A percentile compares a stretch with the other conserved stretches of the same genome.
Evolutionary conservation across 805 yeast species (phyloP).

Genomic region (Nakazawaea ernobii): DNA sequence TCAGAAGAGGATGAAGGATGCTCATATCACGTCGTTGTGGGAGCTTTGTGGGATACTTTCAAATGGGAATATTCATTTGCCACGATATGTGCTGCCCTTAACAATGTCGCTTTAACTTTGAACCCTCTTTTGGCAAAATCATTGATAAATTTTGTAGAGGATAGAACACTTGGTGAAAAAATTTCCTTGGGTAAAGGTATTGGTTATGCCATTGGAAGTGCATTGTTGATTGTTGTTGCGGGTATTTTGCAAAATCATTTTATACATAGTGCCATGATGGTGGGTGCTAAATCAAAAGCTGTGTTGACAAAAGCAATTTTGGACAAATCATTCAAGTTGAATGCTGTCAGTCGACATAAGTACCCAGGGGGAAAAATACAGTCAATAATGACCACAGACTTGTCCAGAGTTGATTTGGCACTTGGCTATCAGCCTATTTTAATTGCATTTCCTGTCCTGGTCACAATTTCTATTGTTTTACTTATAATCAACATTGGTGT

Average conservation of each 20-base stretch:
- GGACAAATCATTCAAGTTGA: constrained; percentile 32
- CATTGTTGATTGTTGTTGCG: constrained; percentile 23
- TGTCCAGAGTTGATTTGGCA: constrained; percentile 37
- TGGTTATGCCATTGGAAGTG: constrained; percentile 36
- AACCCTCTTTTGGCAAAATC: constrained; percentile 37
- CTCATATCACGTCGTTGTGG: constrained; percentile 36
- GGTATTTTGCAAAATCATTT: constrained; percentile 28
- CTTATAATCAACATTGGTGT: constrained; percentile 33
- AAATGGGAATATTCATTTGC: constrained; percentile 36
- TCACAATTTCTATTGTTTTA: constrained; percentile 31
- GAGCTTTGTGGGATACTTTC: constrained; percentile 42
- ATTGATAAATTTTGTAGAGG: constrained; percentile 34
- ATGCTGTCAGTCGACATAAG: constrained; percentile 26
- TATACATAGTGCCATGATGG: constrained; percentile 35
- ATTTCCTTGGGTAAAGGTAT: constrained; percentile 28
- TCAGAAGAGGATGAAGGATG: constrained; percentile 18
- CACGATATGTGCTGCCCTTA: constrained; percentile 33
- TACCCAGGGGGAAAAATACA: constrained; percentile 36
- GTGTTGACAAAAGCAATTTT: constrained; percentile 34
- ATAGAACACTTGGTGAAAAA: constrained; percentile 27
- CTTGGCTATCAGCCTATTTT: constrained; percentile 37
- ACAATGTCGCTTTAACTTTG: constrained; percentile 47
- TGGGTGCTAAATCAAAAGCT: constrained; percentile 36
- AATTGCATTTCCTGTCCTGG: constrained; percentile 36
- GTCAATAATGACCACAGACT: constrained; percentile 36